These are phyloP conservation scores for Lentinula raphanica DNA, from an alignment of 768 basidiomycete species.

Conservation along the genomic window DNA sequence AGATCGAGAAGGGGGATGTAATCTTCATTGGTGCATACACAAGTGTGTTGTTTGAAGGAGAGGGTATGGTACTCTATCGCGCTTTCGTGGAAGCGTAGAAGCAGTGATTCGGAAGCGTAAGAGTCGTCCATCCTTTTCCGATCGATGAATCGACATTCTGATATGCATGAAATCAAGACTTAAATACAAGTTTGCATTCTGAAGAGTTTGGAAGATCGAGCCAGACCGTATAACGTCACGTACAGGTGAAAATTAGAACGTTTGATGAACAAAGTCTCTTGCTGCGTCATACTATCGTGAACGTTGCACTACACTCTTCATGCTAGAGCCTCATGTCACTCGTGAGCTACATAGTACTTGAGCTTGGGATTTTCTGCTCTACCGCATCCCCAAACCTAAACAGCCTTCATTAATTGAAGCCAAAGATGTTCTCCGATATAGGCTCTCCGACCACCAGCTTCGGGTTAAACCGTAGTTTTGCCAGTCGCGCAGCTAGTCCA, in stretches of 20 bases:
- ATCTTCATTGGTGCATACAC: slow-evolving; percentile 77
- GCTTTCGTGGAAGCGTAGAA: slow-evolving; percentile 58
- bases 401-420: neutral
- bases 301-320: too few species aligned
- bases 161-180: neutral
- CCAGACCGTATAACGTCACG: too few species aligned
- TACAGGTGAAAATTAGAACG: too few species aligned
- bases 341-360: neutral
- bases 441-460: neutral
- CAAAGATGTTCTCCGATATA: slow-evolving; percentile 1
- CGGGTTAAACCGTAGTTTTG: neutral
- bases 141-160: neutral
- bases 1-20: slow-evolving; percentile 62
- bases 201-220: neutral
- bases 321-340: neutral
- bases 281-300: neutral
- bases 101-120: neutral
- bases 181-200: neutral
- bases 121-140: neutral
- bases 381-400: neutral
- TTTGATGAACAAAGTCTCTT: neutral
- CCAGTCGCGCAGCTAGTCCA: neutral
- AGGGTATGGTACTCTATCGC: slow-evolving; percentile 52
- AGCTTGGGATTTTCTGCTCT: neutral
- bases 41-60: slow-evolving; percentile 44